Percentiles rank a stretch among this genome's conserved stretches.
Conservation (phyloP, 2,329 filamentous ascomycete species). For the Talaromyces sp. region DNA sequence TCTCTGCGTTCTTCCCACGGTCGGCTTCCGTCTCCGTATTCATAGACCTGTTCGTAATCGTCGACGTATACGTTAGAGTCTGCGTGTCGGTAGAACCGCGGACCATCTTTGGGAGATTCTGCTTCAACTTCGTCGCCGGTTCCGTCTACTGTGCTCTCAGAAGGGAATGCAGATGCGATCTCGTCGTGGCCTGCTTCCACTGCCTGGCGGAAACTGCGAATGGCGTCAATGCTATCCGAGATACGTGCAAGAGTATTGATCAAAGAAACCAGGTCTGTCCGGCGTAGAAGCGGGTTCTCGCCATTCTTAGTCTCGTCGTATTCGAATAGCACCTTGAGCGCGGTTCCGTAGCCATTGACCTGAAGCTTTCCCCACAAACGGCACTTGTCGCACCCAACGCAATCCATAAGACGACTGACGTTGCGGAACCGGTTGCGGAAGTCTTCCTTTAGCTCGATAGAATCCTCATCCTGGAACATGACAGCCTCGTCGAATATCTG, state of each 20-base stretch:
- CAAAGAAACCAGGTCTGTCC: conserved; percentile 88
- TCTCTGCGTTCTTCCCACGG: conserved; percentile 28
- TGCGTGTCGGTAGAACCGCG: conserved; percentile 26
- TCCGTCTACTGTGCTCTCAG: conserved; percentile 21
- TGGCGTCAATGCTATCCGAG: conserved; percentile 69
- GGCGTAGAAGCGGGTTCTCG: conserved; percentile 65
- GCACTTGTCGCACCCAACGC: conserved; percentile 97
- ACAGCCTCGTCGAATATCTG: conserved; percentile 90
- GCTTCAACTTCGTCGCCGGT: conserved; percentile 6
- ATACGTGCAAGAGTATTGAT: conserved; percentile 91
- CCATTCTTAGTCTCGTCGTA: conserved; percentile 64
- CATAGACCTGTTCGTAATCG: conserved; percentile 38
- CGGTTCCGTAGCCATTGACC: conserved; percentile 88
- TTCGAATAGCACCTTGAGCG: conserved; percentile 92
- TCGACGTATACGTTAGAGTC: conserved; percentile 31
- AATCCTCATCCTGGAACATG: conserved; percentile 72
- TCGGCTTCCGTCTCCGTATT: conserved; percentile 31
- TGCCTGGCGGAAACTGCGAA: conserved; percentile 62
- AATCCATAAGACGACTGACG: conserved; percentile 95
- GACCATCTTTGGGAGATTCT: not conserved
- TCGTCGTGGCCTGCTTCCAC: conserved; percentile 31
- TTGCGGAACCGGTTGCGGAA: conserved; percentile 97
- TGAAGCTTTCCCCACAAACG: conserved; percentile 96
- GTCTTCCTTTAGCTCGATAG: conserved; percentile 81
- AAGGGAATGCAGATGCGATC: conserved; percentile 21